A percentile compares a stretch with the other conserved stretches of the same genome.
Conservation (phyloP, 805 yeast genomes). For the Candida odintsovae region DNA sequence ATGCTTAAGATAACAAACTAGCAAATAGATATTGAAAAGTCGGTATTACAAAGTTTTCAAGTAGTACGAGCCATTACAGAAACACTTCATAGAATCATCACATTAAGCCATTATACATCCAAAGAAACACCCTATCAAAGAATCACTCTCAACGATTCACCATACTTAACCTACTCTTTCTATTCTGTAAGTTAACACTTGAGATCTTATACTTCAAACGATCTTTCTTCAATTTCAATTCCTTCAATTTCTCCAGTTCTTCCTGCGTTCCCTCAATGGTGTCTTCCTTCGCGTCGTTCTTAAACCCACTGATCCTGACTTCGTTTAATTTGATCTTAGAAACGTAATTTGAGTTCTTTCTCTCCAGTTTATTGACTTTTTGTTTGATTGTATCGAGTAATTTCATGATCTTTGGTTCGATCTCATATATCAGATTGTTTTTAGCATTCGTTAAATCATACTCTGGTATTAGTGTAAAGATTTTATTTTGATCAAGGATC, state of each 20-base stretch:
- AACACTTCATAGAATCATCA: too few species aligned
- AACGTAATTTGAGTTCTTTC: constrained; percentile 27
- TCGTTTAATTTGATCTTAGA: constrained; percentile 36
- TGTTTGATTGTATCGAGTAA: constrained; percentile 28
- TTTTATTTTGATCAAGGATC: constrained; percentile 38
- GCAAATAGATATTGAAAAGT: too few species aligned
- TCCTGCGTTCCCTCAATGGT: constrained; percentile 26
- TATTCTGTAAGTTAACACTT: constrained; percentile 20
- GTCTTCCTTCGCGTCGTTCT: constrained; percentile 17
- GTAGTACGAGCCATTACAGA: too few species aligned
- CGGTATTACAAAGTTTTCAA: too few species aligned
- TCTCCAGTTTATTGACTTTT: constrained; percentile 29
- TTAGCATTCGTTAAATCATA: constrained; percentile 38
- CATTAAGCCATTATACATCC: too few species aligned
- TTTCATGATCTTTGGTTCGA: constrained; percentile 36
- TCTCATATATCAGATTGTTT: constrained; percentile 28
- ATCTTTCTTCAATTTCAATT: constrained; percentile 37
- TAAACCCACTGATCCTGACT: constrained; percentile 29
- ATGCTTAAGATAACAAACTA: too few species aligned
- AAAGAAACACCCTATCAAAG: constrained; percentile 1
- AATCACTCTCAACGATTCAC: constrained; percentile 9
- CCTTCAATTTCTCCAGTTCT: constrained; percentile 33
- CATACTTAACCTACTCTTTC: constrained; percentile 23
- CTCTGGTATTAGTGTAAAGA: constrained; percentile 48
- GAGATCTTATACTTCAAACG: constrained; percentile 37